phyloP scores from a whole-genome alignment of 257 asterid species.

The Primulina eburnea region DNA sequence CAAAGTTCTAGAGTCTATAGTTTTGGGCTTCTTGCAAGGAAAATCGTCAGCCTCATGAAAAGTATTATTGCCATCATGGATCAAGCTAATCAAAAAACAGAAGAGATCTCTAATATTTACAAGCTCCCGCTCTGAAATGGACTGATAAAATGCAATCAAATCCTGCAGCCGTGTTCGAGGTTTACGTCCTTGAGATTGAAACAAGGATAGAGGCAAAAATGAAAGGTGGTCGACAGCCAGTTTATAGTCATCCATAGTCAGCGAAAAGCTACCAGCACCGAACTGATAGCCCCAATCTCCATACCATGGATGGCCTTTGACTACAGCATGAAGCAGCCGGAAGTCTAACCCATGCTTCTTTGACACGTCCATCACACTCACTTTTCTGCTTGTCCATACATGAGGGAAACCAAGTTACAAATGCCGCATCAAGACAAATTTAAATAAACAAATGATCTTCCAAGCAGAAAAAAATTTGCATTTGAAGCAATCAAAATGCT shows the following conservation, averaged over 20 bases:
- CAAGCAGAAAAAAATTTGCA: no score
- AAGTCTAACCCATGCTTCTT: conserved; percentile 86
- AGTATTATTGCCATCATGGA: conserved; percentile 45
- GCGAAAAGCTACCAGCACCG: conserved; percentile 82
- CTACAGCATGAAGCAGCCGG: conserved; percentile 77
- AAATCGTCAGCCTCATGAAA: conserved; percentile 32
- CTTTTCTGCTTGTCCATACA: conserved; percentile 48
- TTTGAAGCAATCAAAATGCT: no score
- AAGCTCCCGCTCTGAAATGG: conserved; percentile 75
- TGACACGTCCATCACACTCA: conserved; percentile 94
- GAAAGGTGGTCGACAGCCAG: conserved; percentile 60
- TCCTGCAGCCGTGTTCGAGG: conserved; percentile 78
- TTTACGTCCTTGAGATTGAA: conserved; percentile 71
- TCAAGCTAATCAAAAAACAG: conserved; percentile 60
- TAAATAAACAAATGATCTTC: no score
- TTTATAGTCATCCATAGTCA: conserved; percentile 55
- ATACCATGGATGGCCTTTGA: conserved; percentile 88
- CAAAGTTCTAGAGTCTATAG: conserved; percentile 47
- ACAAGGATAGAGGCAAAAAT: conserved; percentile 55
- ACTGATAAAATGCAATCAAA: conserved; percentile 74
- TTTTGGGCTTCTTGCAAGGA: conserved; percentile 53
- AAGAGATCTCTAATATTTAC: conserved; percentile 69
- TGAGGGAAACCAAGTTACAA: conserved; percentile 14
- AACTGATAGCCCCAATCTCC: conserved; percentile 96
- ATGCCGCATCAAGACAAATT: background rate